Percentiles rank a stretch among this genome's conserved stretches.
Evolutionary conservation across 371 early-diverging fungal genomes (phyloP).

Genomic region (Rhizopus microsporus): DNA sequence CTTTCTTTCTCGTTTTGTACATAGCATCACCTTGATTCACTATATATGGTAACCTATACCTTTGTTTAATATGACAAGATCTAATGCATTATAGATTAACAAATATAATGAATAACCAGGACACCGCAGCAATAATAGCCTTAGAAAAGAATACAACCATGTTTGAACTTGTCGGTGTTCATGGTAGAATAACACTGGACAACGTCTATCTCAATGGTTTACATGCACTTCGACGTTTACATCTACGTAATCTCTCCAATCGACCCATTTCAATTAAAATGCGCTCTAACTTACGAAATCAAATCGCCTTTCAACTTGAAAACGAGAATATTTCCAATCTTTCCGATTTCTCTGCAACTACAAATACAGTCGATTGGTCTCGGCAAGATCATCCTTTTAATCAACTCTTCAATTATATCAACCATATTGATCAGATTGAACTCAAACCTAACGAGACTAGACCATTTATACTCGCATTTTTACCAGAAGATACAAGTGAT

Average conservation of each 20-base stretch:
- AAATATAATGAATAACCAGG: background rate
- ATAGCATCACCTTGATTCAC: no score
- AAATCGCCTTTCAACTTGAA: conserved; percentile 84
- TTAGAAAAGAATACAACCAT: conserved; percentile 23
- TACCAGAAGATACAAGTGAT: conserved; percentile 55
- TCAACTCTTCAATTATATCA: conserved; percentile 88
- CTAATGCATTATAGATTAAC: conserved; percentile 2
- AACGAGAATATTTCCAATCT: conserved; percentile 76
- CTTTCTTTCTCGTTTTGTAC: no score
- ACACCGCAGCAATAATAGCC: background rate
- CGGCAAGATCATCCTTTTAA: conserved; percentile 71
- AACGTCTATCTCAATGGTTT: conserved; percentile 83
- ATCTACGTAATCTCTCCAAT: conserved; percentile 70
- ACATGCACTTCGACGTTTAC: conserved; percentile 75
- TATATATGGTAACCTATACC: no score
- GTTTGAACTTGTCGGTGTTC: conserved; percentile 60
- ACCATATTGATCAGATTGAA: conserved; percentile 77
- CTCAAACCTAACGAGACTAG: conserved; percentile 64
- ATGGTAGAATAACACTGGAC: conserved; percentile 63
- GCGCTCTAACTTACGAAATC: conserved; percentile 78
- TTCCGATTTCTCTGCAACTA: conserved; percentile 34
- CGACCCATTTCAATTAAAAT: conserved; percentile 69
- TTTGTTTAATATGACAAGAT: background rate
- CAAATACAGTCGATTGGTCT: conserved; percentile 67
- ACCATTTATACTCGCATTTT: conserved; percentile 73